Base-by-base conservation (phyloP, 768 basidiomycete species). In the Cyathus striatus region DNA sequence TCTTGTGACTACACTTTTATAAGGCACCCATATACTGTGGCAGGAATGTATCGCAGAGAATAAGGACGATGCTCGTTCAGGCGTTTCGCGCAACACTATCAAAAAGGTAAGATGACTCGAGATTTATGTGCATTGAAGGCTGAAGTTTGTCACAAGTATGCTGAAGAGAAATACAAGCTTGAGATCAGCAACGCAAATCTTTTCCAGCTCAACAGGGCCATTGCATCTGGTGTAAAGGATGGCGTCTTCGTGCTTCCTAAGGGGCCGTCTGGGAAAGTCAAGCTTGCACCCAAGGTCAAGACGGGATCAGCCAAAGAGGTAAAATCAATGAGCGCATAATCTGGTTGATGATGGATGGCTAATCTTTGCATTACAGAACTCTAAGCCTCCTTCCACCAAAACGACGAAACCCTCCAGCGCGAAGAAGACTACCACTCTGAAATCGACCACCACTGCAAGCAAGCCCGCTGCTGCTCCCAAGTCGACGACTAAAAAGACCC, bases 101-200 rank as follows among this genome's bases (percentile, higher is more conserved):
- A 94, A 93, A 80, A 89, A 88, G 76, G 83, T 87, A 45, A 50
- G 76, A 45, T 24, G 22, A n/a, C n/a, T n/a, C n/a, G n/a, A n/a
- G n/a, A n/a, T n/a, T n/a, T n/a, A n/a, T n/a, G n/a, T n/a, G n/a
- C n/a, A n/a, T n/a, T n/a, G n/a, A n/a, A n/a, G n/a, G n/a, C n/a
- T n/a, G n/a, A n/a, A n/a, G n/a, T n/a, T n/a, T n/a, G n/a, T n/a
- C 34, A 45, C 12, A 48, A 92, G 89, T 95, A 68, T 62, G 83
- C 93, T 38, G 86, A 90, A 61, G 81, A 89, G 52, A 79, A 75
- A 52, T 94, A 90, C 72, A 73, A 79, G 49, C 64, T 95, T 49
- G 80, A 83, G 52, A 77, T 85, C 51, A 79, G 72, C 40, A 72
- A 79, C 36, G 67, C 79, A 21, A 83, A 88, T 64, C 62, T 75